phyloP scores from a whole-genome alignment of 129 eudicot species.

The Chrysanthemum lavandulifolium region DNA sequence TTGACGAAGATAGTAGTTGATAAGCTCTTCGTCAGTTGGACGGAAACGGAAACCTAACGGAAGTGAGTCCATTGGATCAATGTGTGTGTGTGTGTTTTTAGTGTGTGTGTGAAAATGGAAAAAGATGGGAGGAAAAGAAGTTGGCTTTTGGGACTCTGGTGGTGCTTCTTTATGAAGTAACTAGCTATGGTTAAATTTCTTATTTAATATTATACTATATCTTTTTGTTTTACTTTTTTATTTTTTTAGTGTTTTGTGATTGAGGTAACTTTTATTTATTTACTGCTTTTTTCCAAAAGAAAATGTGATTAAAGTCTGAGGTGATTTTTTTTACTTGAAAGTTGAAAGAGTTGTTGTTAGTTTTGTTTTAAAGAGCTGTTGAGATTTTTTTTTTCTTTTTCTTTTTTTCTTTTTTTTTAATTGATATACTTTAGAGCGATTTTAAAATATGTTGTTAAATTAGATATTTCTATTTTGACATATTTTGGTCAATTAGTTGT shows the following conservation, averaged over 20 bases:
- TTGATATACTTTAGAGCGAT: no score
- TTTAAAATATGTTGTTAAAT: no score
- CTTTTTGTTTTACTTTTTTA: background rate
- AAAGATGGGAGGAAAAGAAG: slow-evolving; percentile 18
- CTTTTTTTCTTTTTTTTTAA: no score
- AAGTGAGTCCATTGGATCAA: slow-evolving; percentile 36
- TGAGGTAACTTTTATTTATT: no score
- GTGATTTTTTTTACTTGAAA: no score
- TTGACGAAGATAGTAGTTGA: slow-evolving; percentile 49
- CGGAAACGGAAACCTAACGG: slow-evolving; percentile 66
- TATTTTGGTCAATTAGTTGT: no score
- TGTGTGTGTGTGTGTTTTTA: background rate
- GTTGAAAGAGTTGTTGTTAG: no score
- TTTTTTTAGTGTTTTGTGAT: background rate
- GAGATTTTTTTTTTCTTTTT: no score
- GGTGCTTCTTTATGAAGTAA: background rate
- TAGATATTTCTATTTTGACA: no score
- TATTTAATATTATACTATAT: background rate
- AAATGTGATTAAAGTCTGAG: no score
- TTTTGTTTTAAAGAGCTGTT: no score
- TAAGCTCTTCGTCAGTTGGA: slow-evolving; percentile 64
- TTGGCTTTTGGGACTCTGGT: slow-evolving; percentile 2
- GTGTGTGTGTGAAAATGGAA: background rate
- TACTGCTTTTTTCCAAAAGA: no score
- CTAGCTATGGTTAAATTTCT: background rate